phyloP scores from a whole-genome alignment of 163 green algal genomes.

The Scenedesmus sp. region DNA sequence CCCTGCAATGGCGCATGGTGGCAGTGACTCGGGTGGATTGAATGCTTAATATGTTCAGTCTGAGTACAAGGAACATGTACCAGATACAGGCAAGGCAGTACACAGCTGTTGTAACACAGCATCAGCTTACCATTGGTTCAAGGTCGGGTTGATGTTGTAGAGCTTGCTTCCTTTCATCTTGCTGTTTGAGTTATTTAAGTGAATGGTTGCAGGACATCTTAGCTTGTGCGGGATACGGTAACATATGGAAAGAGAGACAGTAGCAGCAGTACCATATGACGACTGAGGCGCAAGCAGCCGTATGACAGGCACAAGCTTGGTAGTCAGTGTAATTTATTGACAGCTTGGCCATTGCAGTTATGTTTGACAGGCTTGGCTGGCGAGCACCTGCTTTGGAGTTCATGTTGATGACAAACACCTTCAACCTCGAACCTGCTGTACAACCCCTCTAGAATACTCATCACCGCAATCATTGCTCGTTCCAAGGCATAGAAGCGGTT shows the following conservation, averaged over 20 bases:
- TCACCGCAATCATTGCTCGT: not conserved
- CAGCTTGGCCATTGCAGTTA: too few relatives aligned
- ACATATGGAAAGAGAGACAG: not conserved
- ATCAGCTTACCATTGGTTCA: constrained; percentile 35
- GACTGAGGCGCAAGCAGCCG: not conserved
- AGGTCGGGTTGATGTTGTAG: constrained; percentile 16
- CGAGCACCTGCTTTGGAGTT: not conserved
- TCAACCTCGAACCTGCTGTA: not conserved
- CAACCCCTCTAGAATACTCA: not conserved
- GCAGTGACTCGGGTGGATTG: not conserved
- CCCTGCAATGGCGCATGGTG: not conserved
- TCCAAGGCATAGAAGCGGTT: not conserved
- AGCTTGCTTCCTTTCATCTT: constrained; percentile 22
- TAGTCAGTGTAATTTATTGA: too few relatives aligned
- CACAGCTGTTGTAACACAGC: too few relatives aligned
- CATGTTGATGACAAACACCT: constrained; percentile 6
- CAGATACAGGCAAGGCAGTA: not conserved
- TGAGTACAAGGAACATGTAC: not conserved
- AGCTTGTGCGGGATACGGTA: too few relatives aligned
- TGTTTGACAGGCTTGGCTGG: too few relatives aligned
- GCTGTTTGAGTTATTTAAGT: not conserved
- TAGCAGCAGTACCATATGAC: not conserved
- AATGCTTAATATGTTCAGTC: not conserved
- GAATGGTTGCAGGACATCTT: not conserved
- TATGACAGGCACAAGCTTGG: too few relatives aligned